Conservation (phyloP, 805 yeast species). For the Monosporozyma servazzii region DNA sequence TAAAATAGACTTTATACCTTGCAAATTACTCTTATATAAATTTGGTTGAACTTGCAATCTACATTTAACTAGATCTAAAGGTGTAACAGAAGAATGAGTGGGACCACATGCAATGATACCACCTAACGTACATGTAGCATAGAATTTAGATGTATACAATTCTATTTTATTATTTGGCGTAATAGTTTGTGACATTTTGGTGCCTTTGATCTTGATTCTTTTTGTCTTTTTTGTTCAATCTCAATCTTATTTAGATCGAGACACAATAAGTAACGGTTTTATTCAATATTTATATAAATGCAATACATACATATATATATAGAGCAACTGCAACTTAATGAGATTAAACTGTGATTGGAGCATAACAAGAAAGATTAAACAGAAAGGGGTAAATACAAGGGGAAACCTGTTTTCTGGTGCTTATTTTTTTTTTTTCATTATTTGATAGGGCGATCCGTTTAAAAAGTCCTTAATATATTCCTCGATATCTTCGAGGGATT, state of each 20-base stretch:
- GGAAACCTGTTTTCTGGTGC: too few relatives aligned
- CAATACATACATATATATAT: too few relatives aligned
- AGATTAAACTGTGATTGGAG: too few relatives aligned
- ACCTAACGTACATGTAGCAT: conserved; percentile 45
- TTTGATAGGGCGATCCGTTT: too few relatives aligned
- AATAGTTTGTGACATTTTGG: neutral
- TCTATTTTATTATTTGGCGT: conserved; percentile 9
- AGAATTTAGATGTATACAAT: conserved; percentile 22
- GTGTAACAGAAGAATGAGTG: conserved; percentile 88
- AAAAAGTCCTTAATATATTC: neutral
- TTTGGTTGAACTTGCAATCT: conserved; percentile 78
- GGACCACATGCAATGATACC: conserved; percentile 88
- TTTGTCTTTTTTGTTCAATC: neutral
- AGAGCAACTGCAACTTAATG: too few relatives aligned
- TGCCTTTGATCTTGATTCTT: neutral
- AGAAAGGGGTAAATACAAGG: too few relatives aligned
- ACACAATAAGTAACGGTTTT: neutral
- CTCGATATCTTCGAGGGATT: neutral
- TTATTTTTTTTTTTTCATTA: too few relatives aligned
- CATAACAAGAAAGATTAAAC: too few relatives aligned
- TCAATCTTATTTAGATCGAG: neutral
- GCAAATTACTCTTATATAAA: conserved; percentile 65
- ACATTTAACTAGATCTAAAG: conserved; percentile 87
- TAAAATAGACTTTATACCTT: conserved; percentile 73
- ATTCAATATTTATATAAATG: too few relatives aligned